phyloP scores from a whole-genome alignment of 177 flowering plant genomes.

The Tripterygium wilfordii region DNA sequence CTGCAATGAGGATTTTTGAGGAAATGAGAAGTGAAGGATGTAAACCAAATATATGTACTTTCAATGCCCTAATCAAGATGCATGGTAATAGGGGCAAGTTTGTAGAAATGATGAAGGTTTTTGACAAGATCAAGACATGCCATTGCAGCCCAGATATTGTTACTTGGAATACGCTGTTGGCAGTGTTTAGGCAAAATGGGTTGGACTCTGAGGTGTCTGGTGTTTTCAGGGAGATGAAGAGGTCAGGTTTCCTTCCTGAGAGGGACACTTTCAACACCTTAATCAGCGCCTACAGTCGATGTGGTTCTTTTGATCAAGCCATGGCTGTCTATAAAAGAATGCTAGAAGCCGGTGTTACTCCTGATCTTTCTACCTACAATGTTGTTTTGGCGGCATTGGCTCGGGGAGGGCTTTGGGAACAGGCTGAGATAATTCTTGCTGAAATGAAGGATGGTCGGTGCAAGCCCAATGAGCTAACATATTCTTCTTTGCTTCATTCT shows the following conservation, averaged over 20 bases:
- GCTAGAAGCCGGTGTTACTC: conserved; percentile 66
- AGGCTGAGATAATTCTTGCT: conserved; percentile 70
- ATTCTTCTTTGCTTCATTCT: conserved; percentile 74
- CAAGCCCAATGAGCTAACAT: conserved; percentile 76
- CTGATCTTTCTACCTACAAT: conserved; percentile 89
- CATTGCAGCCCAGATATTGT: conserved; percentile 71
- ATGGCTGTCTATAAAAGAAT: conserved; percentile 65
- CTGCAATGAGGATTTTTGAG: conserved; percentile 61
- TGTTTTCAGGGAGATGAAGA: conserved; percentile 92
- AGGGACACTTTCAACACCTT: conserved; percentile 91
- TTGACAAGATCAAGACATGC: conserved; percentile 60
- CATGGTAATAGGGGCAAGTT: conserved; percentile 75
- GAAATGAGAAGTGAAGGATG: conserved; percentile 75
- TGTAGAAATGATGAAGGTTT: conserved; percentile 78
- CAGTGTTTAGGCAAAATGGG: conserved; percentile 86
- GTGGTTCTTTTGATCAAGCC: conserved; percentile 75
- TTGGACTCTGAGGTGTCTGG: conserved; percentile 84
- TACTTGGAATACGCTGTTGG: conserved; percentile 89
- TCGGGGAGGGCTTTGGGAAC: conserved; percentile 84
- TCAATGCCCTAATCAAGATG: conserved; percentile 87
- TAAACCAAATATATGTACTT: conserved; percentile 92
- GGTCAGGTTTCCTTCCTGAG: conserved; percentile 85
- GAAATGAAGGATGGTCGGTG: conserved; percentile 75
- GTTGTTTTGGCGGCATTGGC: conserved; percentile 86
- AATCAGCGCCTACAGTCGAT: conserved; percentile 84